Evolutionary conservation across 2,329 filamentous ascomycete genomes (phyloP), one percentile per base, ranked within the genome.

Genomic region (Trichoderma lentiforme): DNA sequence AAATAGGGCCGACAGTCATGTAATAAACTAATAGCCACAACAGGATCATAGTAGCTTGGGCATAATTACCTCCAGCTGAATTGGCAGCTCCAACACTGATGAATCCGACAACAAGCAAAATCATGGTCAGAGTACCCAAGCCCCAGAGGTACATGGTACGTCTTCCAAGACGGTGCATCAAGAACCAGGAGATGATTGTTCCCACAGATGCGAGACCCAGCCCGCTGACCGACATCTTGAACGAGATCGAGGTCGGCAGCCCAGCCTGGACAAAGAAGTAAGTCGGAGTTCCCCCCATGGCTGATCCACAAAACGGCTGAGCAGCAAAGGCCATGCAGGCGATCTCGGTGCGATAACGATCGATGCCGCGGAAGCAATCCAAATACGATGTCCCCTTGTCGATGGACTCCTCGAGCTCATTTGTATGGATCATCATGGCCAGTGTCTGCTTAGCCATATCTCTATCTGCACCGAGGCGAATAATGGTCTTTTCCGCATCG

Each of bases 401-500:
- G 6, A 32, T 65, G 3, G 62, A 53, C 30, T 51, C 43, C n/a
- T 53, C 62, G 2, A 53, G n/a, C n/a, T 65, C 43, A 14, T 53
- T 53, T 12, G 47, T 53, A 6, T 65, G 62, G 6, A 65, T 18
- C 47, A 53, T 53, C 47, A 53, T 53, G 3, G 47, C 47, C 47
- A 53, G 7, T 6, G 11, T 24, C 75, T 83, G 82, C 76, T 81
- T 78, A 58, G 79, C 78, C 30, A 82, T 71, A 0, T 91, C 93
- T 80, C 94, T 91, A 30, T 72, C 60, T 2, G 77, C 74, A 32
- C 79, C 79, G 30, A 92, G 82, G 2, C 89, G 87, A 51, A 88
- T 83, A n/a, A 92, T 83, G 1, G 89, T 83, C n/a, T 63, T 36
- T 28, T 72, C 61, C 5, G 76, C 74, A 15, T 76, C 73, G 8